Evolutionary conservation across 208 protist species (phyloP), one percentile per base, ranked within the genome.

Genomic region (Kentomonas sorsogonicus): DNA sequence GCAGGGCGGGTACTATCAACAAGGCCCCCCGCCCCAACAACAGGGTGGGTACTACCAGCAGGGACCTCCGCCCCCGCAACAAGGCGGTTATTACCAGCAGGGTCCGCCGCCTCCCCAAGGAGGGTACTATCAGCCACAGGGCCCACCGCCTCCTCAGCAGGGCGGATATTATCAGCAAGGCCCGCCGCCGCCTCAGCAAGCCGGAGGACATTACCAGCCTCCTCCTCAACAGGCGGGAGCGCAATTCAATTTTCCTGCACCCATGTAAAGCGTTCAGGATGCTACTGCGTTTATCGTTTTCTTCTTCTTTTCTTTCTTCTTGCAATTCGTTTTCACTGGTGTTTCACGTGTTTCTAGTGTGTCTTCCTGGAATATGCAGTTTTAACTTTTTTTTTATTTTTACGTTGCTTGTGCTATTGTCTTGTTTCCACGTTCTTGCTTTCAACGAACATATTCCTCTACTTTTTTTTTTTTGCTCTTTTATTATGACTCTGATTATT

Each of bases 51-150:
- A 22, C 33, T 43, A 50, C 39, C 58, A 60, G 51, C 51, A 40
- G 18, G 51, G 51, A 10, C 51, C 51, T 44, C 51, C 51, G 16
- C 51, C 58, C 13, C 58, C 43, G 30, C 58, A 47, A 46, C 50
- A 60, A 26, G 53, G 39, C 38, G 25, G 46, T 13, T 40, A 40
- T 52, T 29, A 34, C 13, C 26, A 29, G 34, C 26, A 43, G 22
- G 46, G 46, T 26, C 10, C 46, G 26, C 46, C 46, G 10, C 46
- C 46, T n/a, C n/a, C 26, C 23, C 45, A 26, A 26, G 23, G 26
- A 13, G 30, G 31, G 16, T 54, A 54, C 31, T n/a, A n/a, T n/a
- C n/a, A n/a, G 34, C 34, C 6, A 16, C 50, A 4, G 31, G n/a
- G 27, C 38, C 50, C 33, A 3, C 33, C 60, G 15, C 60, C 50